Base-by-base conservation (phyloP, 75 land plant genomes). In the Pinus taeda region DNA sequence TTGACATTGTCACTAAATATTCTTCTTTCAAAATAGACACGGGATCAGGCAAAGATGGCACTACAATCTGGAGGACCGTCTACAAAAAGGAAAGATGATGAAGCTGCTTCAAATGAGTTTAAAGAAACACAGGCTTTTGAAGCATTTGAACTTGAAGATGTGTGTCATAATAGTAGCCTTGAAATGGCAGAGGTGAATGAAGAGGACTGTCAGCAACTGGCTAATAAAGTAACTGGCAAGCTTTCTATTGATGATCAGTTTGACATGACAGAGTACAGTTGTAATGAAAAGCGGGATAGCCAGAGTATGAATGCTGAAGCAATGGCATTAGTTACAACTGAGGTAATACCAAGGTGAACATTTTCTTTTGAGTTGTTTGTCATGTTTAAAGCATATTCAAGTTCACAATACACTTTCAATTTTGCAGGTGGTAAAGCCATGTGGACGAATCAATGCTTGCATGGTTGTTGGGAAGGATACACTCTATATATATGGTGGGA, bases 401-500 rank as follows among this genome's bases (percentile, higher is more conserved):
- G 4, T 42, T 69, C 21, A 69, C 69, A 17, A 36, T 22, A 49
- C 55, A 8, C 49, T 45, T 49, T 49, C 12, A 9, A 21, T 33
- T 59, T 63, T 37, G 4, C 77, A 95, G 98, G 78, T 82, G 49
- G 83, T 91, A 55, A 97, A 85, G 66, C 99, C 99, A 59, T 95
- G 96, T 88, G 98, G 95, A 8, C 93, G 98, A 9, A 97, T 97
- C 53, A 95, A 97, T 83, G 80, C 90, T 75, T 88, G 90, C 78
- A 86, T 90, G 92, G 96, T 81, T 75, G 92, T 97, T 59, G 99
- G 89, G 22, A 86, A 73, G 74, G 99, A 97, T 82, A 95, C 88
- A 53, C 79, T 97, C 39, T 95, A 95, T 74, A 60, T 97, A 4
- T 97, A 95, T 86, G 99, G 99, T 59, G 99, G 99, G 58, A 92